Evolutionary conservation across 441 rosid genomes (phyloP), one percentile per base, ranked within the genome.

Genomic region (Gossypium lobatum): DNA sequence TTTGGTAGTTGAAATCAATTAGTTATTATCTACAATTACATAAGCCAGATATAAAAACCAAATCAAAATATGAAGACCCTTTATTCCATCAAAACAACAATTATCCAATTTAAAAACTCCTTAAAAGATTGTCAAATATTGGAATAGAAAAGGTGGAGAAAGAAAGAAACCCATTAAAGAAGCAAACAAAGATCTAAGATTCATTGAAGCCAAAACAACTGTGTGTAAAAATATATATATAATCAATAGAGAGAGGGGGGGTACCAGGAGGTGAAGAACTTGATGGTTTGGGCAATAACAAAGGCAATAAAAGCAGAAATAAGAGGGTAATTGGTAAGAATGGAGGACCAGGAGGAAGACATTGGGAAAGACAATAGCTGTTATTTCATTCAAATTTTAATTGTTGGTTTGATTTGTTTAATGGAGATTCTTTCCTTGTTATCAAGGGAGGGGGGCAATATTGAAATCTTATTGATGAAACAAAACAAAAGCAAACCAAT

Each of bases 201-300:
- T 37, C 1, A 46, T 3, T 8, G 72, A n/a, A 64, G 16, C 53
- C 17, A 64, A 17, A 46, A 34, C 39, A 34, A 34, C 8, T 34
- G 39, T 34, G 39, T 34, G 39, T 6, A 34, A 34, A 34, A 34
- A 31, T 5, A 34, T 34, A 34, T 34, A 34, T 6, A 34, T 31
- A 31, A 34, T 34, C 50, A 73, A 14, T 2, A 17, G 46, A 34
- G 39, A 58, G 42, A 18, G 55, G 21, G 73, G 64, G 34, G 37
- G 37, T 87, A 89, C 98, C 97, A 83, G 81, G 87, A 72, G 80
- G 90, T 86, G 83, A 93, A 84, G 80, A 90, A 60, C 85, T 95
- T 93, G 79, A 78, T 79, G 70, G 82, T 75, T 60, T 95, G 99
- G 37, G 96, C 94, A 70, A 95, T 69, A 66, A 83, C 80, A 73